Conservation (phyloP, 495 filamentous ascomycete genomes). For the Talaromyces liani region DNA sequence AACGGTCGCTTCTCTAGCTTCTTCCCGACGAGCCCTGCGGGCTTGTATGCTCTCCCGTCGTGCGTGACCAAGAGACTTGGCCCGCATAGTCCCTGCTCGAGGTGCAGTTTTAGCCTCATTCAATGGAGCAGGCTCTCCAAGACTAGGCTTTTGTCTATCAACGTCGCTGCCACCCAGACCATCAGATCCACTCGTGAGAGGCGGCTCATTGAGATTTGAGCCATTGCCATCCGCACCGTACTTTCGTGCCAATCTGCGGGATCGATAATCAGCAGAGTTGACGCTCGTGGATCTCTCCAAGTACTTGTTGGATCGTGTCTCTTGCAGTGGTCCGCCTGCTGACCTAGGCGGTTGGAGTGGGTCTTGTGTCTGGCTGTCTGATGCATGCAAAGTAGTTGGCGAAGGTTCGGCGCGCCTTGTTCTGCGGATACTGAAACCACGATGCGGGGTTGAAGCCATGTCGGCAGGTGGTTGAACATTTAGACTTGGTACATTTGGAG, state of each 20-base stretch:
- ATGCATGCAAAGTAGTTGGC: conserved; percentile 48
- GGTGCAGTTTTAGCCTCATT: conserved; percentile 15
- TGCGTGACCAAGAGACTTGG: conserved; percentile 87
- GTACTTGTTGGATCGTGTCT: conserved; percentile 51
- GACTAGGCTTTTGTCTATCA: conserved; percentile 30
- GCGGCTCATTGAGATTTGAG: conserved; percentile 47
- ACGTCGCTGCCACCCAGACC: conserved; percentile 45
- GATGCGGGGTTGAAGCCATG: conserved; percentile 51
- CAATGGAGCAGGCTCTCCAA: conserved; percentile 25
- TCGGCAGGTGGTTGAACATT: conserved; percentile 69
- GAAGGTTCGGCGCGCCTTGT: conserved; percentile 54
- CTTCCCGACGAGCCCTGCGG: conserved; percentile 60
- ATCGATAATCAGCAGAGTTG: conserved; percentile 70
- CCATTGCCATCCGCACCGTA: conserved; percentile 47
- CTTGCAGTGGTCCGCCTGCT: conserved; percentile 33
- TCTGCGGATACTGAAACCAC: conserved; percentile 76
- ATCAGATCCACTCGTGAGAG: conserved; percentile 73
- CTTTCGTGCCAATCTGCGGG: conserved; percentile 52
- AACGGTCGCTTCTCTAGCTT: conserved; percentile 60
- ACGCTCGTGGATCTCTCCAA: conserved; percentile 80
- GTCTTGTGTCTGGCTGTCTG: conserved; percentile 61
- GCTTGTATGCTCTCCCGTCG: conserved; percentile 86
- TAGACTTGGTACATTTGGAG: conserved; percentile 57
- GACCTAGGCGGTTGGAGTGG: conserved; percentile 63
- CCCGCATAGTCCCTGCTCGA: conserved; percentile 52